Evolutionary conservation across 2,329 filamentous ascomycete genomes (phyloP).

Genomic region (Ceratocystiopsis brevicomis): DNA sequence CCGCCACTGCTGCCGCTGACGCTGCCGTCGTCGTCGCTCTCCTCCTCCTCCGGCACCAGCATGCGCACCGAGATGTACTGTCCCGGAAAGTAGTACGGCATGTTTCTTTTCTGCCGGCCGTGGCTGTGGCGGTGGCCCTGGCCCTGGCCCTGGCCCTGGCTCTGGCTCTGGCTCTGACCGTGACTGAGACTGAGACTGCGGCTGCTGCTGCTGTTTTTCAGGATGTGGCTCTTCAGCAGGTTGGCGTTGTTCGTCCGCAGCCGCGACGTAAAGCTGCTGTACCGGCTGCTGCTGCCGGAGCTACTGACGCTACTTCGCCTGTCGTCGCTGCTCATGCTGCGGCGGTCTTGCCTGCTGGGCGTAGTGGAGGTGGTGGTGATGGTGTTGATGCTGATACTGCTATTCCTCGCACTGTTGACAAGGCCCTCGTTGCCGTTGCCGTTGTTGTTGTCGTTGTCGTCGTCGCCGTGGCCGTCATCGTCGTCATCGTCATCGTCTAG

Average conservation of each 20-base stretch:
- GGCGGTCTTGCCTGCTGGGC: too few relatives aligned
- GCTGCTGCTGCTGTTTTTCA: constrained; percentile 10
- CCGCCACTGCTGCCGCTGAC: neutral
- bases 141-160: neutral
- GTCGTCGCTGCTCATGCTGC: too few relatives aligned
- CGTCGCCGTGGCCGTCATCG: neutral
- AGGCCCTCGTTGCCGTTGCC: too few relatives aligned
- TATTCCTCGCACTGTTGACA: neutral
- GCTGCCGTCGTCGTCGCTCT: neutral
- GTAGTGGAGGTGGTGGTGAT: neutral
- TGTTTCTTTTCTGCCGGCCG: constrained; percentile 29
- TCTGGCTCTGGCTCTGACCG: neutral
- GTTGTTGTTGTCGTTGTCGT: neutral
- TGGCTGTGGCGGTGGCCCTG: neutral
- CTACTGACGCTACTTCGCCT: too few relatives aligned
- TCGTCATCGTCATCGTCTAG: constrained; percentile 5
- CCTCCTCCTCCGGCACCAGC: constrained; percentile 23
- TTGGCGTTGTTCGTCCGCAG: constrained; percentile 4
- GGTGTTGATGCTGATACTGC: neutral
- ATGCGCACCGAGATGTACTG: constrained; percentile 52
- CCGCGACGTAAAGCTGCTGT: constrained; percentile 2
- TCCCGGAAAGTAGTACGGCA: constrained; percentile 47
- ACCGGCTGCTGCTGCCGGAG: neutral
- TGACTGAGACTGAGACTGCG: too few relatives aligned
- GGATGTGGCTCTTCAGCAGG: too few relatives aligned